These are phyloP conservation scores for Mycena olivaceomarginata DNA, from an alignment of 768 basidiomycete genomes.

Conservation along the genomic window DNA sequence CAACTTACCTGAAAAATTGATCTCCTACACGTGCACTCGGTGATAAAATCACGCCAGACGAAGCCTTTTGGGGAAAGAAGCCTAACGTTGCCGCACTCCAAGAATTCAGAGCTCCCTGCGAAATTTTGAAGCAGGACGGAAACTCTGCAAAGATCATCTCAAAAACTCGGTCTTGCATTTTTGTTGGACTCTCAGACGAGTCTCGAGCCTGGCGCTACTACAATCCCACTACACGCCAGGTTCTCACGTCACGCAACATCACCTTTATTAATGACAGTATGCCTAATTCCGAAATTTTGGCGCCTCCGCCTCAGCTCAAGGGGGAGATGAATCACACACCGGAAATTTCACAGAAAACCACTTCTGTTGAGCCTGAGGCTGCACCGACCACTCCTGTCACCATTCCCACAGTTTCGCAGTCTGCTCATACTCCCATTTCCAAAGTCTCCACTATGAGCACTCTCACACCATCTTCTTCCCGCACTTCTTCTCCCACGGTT, in stretches of 20 bases:
- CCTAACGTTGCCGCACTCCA: no score
- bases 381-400: neutral
- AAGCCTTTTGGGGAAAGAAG: slow-evolving; percentile 38
- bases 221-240: slow-evolving; percentile 28
- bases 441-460: no score
- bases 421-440: neutral
- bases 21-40: slow-evolving; percentile 36
- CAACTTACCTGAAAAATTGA: slow-evolving; percentile 49
- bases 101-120: no score
- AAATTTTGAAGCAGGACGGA: no score
- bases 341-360: no score
- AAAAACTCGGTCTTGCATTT: slow-evolving; percentile 17
- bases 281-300: no score
- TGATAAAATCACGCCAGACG: slow-evolving; percentile 35
- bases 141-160: no score
- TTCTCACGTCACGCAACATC: neutral
- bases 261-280: no score
- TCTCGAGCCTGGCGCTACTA: slow-evolving; percentile 14
- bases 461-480: neutral
- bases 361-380: slow-evolving; percentile 10
- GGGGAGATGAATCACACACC: neutral
- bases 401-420: neutral
- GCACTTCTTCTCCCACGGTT: neutral
- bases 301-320: neutral
- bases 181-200: slow-evolving; percentile 40